These are phyloP conservation scores for Cyberlindnera maritima DNA, from an alignment of 805 yeast species.

Conservation along the genomic window DNA sequence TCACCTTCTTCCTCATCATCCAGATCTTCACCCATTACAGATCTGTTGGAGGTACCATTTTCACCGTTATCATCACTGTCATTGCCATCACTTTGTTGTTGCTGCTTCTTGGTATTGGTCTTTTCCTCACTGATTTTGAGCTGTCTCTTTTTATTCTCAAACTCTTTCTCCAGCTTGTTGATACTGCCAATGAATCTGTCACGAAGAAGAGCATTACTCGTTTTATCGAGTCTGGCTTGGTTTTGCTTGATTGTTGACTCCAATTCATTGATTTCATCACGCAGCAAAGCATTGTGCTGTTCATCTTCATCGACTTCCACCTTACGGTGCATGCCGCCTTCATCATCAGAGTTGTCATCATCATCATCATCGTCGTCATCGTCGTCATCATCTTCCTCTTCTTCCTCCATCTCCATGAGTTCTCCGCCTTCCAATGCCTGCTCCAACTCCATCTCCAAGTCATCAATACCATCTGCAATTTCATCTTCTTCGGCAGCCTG, in stretches of 20 bases:
- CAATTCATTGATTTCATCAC: conserved; percentile 83
- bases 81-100: conserved; percentile 10
- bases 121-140: conserved; percentile 41
- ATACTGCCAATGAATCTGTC: conserved; percentile 83
- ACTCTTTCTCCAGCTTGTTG: conserved; percentile 71
- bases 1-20: conserved; percentile 33
- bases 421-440: conserved; percentile 41
- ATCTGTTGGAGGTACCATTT: conserved; percentile 31
- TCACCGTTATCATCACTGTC: conserved; percentile 7
- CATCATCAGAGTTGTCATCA: conserved; percentile 32
- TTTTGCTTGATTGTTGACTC: conserved; percentile 76
- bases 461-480: conserved; percentile 33
- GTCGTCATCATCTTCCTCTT: conserved; percentile 26
- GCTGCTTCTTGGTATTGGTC: conserved; percentile 24
- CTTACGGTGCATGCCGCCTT: conserved; percentile 28
- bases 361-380: conserved; percentile 39
- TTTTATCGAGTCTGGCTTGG: conserved; percentile 65
- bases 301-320: conserved; percentile 40
- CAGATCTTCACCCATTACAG: conserved; percentile 28
- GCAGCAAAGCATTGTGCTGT: conserved; percentile 69
- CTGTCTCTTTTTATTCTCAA: conserved; percentile 75
- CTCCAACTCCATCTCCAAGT: conserved; percentile 55
- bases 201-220: conserved; percentile 79
- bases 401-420: conserved; percentile 26
- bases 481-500: conserved; percentile 8